Evolutionary conservation across 2,329 filamentous ascomycete species (phyloP).

Genomic region (Lasiodiplodia citricola): DNA sequence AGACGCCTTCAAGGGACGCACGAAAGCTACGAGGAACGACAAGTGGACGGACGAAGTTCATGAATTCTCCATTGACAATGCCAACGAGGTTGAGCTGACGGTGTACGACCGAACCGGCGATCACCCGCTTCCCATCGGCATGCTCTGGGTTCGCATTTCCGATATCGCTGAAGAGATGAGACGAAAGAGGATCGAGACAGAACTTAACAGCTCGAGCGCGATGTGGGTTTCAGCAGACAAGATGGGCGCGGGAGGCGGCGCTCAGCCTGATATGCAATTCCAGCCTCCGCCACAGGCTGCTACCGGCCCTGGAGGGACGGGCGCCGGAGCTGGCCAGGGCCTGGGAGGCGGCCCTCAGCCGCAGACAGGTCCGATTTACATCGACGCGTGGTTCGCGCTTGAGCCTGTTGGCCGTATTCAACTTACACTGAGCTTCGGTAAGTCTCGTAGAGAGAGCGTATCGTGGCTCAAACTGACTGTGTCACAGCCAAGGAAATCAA

Average conservation of each 20-base stretch:
- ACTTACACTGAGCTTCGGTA: conserved; percentile 83
- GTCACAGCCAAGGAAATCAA: conserved; percentile 77
- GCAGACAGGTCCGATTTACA: conserved; percentile 62
- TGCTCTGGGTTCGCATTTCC: conserved; percentile 95
- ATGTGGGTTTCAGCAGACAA: conserved; percentile 98
- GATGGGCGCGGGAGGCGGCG: conserved; percentile 69
- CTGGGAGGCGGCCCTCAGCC: conserved; percentile 47
- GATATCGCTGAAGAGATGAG: conserved; percentile 98
- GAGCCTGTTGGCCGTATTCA: conserved; percentile 94
- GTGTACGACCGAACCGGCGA: conserved; percentile 92
- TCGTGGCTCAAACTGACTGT: conserved; percentile 1
- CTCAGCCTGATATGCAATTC: conserved; percentile 61
- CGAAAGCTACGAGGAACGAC: conserved; percentile 82
- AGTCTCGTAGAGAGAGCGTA: conserved; percentile 29
- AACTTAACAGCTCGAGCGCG: conserved; percentile 76
- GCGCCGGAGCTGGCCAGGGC: conserved; percentile 41
- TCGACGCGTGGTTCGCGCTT: conserved; percentile 96
- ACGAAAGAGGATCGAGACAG: conserved; percentile 94
- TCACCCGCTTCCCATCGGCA: conserved; percentile 87
- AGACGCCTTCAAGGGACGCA: conserved; percentile 87
- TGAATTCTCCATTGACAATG: conserved; percentile 94
- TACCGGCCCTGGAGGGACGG: conserved; percentile 42
- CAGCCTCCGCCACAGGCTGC: conserved; percentile 50
- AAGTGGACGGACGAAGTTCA: conserved; percentile 91
- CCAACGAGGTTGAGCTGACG: conserved; percentile 96